phyloP scores from a whole-genome alignment of 2,329 filamentous ascomycete species.

The Aspergillus pseudoviridinutans region DNA sequence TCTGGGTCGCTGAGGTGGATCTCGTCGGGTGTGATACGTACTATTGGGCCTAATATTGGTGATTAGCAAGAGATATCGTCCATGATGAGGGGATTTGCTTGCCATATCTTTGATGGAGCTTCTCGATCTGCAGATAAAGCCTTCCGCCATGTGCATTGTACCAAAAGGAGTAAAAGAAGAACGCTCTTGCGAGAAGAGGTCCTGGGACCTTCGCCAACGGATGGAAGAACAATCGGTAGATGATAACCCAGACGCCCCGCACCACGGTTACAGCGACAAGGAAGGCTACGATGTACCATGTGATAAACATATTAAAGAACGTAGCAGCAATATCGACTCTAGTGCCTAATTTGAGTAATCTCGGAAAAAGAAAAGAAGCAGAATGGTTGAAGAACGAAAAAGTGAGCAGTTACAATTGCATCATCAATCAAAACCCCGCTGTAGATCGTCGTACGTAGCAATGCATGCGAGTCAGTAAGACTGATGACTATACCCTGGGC shows the following conservation, averaged over 20 bases:
- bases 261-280: conserved; percentile 1
- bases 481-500: background rate
- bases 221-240: conserved; percentile 26
- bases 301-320: background rate
- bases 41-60: conserved; percentile 19
- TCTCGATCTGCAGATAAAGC: conserved; percentile 22
- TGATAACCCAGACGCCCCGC: conserved; percentile 4
- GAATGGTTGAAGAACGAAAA: background rate
- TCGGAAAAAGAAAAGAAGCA: background rate
- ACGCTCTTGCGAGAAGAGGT: conserved; percentile 21
- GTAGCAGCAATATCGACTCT: background rate
- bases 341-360: background rate
- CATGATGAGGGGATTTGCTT: background rate
- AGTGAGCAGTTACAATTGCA: background rate
- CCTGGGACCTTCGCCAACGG: conserved; percentile 27
- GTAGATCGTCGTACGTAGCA: too few species aligned
- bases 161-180: conserved; percentile 21
- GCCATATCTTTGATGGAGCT: conserved; percentile 27
- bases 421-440: background rate
- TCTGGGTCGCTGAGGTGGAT: conserved; percentile 26
- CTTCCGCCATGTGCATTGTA: conserved; percentile 21
- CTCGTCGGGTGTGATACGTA: conserved; percentile 26
- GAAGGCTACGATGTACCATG: conserved; percentile 1
- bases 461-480: background rate
- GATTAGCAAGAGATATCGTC: background rate